phyloP scores from a whole-genome alignment of 208 protist genomes.

The Leishmania tropica region DNA sequence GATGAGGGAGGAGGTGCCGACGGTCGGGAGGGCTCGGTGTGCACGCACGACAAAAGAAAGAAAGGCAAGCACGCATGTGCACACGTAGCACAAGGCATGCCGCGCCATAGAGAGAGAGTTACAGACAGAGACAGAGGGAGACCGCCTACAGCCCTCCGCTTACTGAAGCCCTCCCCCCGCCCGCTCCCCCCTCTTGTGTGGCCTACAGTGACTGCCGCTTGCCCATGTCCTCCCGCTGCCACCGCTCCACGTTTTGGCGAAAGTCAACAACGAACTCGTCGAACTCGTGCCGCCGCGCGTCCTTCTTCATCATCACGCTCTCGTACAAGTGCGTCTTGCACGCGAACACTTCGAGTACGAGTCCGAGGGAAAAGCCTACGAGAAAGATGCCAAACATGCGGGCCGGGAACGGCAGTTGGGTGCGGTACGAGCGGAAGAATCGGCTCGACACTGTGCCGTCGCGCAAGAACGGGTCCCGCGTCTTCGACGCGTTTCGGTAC shows the following conservation, averaged over 20 bases:
- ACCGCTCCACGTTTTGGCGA: slow-evolving; percentile 67
- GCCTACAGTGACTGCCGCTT: slow-evolving; percentile 16
- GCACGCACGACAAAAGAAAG: too few species aligned
- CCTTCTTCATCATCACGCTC: slow-evolving; percentile 83
- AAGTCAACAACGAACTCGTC: slow-evolving; percentile 85
- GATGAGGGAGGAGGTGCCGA: too few species aligned
- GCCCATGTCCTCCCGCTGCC: slow-evolving; percentile 72
- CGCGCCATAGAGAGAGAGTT: background rate
- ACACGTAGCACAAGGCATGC: background rate
- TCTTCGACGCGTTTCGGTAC: slow-evolving; percentile 1
- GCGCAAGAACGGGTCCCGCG: slow-evolving; percentile 61
- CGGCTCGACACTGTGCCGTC: slow-evolving; percentile 44
- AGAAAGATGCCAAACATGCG: slow-evolving; percentile 64
- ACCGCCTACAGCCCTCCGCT: background rate
- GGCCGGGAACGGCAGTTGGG: slow-evolving; percentile 47
- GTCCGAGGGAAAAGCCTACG: slow-evolving; percentile 57
- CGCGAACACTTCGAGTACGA: slow-evolving; percentile 74
- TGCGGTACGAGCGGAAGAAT: slow-evolving; percentile 57
- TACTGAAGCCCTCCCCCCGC: background rate
- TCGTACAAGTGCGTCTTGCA: slow-evolving; percentile 86
- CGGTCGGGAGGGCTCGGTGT: too few species aligned
- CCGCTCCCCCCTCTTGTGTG: background rate
- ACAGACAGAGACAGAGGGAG: background rate
- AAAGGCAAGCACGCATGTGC: background rate
- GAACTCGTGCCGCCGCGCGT: slow-evolving; percentile 72